Percentiles rank a stretch among this genome's conserved stretches.
Evolutionary conservation across 225 moss, liverwort and hornwort species (phyloP).

Genomic region (Asterella californica): DNA sequence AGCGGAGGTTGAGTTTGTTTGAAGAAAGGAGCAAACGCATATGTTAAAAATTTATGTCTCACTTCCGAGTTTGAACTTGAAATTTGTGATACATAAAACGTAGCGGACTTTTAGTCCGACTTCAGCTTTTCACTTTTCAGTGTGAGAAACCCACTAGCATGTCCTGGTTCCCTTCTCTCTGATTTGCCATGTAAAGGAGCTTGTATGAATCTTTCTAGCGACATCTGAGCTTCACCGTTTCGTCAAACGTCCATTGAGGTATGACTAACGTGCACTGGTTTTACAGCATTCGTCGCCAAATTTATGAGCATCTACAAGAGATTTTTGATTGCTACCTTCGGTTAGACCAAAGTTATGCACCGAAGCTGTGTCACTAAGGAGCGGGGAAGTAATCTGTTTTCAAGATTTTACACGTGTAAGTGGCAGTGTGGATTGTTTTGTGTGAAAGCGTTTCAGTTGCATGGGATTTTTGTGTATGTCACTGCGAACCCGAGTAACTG

Average conservation of each 20-base stretch:
- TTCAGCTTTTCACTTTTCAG: neutral
- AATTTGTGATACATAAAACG: no score
- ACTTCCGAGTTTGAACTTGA: no score
- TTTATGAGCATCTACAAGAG: constrained; percentile 90
- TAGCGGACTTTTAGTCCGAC: no score
- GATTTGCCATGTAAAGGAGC: neutral
- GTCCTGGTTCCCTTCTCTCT: neutral
- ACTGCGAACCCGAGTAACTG: no score
- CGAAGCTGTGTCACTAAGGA: neutral
- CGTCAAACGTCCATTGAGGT: neutral
- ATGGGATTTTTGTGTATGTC: neutral
- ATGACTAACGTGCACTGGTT: neutral
- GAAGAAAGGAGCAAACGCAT: no score
- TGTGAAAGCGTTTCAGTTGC: neutral
- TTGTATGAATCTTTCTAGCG: neutral
- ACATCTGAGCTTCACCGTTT: neutral
- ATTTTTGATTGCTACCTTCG: constrained; percentile 78
- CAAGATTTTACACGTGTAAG: neutral
- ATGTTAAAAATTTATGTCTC: no score
- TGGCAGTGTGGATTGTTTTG: neutral
- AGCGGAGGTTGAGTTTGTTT: neutral
- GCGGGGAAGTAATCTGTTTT: neutral
- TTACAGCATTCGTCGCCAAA: constrained; percentile 82
- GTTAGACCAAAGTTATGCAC: constrained; percentile 25
- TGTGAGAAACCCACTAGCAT: neutral